Percentiles rank a stretch among this genome's conserved stretches.
phyloP scores from a whole-genome alignment of 306 rosid genomes.

The Ammopiptanthus mongolicus region DNA sequence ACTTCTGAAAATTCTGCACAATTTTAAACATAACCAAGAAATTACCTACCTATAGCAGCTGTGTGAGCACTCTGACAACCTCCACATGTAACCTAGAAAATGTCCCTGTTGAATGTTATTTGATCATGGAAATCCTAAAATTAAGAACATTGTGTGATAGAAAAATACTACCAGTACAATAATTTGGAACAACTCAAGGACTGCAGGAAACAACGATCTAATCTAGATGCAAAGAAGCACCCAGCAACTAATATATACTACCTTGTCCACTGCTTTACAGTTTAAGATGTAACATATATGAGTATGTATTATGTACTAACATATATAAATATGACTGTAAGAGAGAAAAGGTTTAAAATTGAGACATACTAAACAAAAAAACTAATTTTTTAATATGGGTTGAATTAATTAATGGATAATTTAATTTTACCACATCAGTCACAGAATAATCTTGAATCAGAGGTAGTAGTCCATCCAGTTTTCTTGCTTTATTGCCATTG shows the following conservation, averaged over 20 bases:
- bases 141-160: neutral
- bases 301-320: neutral
- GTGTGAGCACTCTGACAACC: slow-evolving; percentile 98
- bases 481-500: slow-evolving; percentile 91
- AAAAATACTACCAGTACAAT: neutral
- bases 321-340: neutral
- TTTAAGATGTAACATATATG: neutral
- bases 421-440: slow-evolving; percentile 64
- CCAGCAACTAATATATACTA: neutral
- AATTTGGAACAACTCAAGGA: neutral
- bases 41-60: slow-evolving; percentile 75
- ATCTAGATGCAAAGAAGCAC: neutral
- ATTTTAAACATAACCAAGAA: neutral
- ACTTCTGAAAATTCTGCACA: neutral
- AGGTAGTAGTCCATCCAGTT: slow-evolving; percentile 74
- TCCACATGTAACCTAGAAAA: slow-evolving; percentile 90
- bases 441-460: slow-evolving; percentile 55
- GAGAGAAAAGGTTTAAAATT: neutral
- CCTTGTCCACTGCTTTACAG: neutral
- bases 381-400: neutral
- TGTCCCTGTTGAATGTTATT: slow-evolving; percentile 25
- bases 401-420: neutral
- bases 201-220: neutral
- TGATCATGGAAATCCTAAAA: slow-evolving; percentile 22
- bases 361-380: neutral